Conservation (phyloP, 2,329 filamentous ascomycete species). For the Trichoderma sp. region DNA sequence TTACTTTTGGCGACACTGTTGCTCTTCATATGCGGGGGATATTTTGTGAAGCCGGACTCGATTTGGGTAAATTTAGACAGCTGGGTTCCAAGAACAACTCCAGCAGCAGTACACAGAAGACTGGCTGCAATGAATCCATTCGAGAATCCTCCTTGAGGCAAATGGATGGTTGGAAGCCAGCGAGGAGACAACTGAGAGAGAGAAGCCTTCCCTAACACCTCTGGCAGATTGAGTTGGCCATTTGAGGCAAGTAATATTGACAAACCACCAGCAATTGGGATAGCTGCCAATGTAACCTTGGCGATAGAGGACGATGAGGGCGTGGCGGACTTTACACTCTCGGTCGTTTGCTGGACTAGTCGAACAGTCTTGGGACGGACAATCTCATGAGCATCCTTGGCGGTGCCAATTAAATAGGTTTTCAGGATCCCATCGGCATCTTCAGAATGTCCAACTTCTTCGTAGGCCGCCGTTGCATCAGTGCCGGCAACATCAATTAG, state of each 20-base stretch:
- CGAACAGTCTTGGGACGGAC: slow-evolving; percentile 21
- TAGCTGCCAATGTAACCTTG: not conserved
- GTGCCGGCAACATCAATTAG: slow-evolving; percentile 74
- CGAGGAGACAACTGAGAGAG: not conserved
- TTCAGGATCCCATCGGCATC: slow-evolving; percentile 46
- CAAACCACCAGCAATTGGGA: not conserved
- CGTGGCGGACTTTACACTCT: not conserved
- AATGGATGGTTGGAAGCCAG: not conserved
- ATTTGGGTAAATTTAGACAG: not conserved
- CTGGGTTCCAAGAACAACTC: not conserved
- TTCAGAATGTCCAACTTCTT: slow-evolving; percentile 81
- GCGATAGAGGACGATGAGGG: not conserved
- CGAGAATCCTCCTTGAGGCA: not conserved
- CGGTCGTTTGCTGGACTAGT: not conserved
- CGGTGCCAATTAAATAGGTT: slow-evolving; percentile 37
- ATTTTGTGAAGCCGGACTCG: slow-evolving; percentile 7
- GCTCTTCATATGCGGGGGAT: not conserved
- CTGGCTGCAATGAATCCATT: not conserved
- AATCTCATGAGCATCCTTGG: slow-evolving; percentile 31
- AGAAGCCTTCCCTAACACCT: not conserved
- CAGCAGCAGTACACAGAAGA: not conserved
- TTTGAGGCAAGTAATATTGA: not conserved
- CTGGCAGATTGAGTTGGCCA: not conserved
- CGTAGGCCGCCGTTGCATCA: slow-evolving; percentile 76
- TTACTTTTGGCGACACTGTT: not conserved